phyloP scores from a whole-genome alignment of 2,329 filamentous ascomycete genomes.

The Metarhizium anisopliae region DNA sequence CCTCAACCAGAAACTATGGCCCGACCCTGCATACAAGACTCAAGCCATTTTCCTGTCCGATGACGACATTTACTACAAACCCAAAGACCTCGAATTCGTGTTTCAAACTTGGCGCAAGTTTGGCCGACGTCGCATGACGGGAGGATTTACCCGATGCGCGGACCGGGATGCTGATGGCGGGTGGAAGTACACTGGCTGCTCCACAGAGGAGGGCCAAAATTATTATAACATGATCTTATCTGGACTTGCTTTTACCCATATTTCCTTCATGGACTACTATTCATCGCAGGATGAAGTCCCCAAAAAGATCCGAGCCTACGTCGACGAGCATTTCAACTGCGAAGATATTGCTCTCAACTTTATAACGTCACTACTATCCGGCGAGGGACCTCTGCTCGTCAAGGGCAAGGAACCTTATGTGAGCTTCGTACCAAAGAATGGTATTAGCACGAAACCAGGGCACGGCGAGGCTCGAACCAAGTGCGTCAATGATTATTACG shows the following conservation, averaged over 20 bases:
- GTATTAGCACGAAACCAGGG: conserved; percentile 24
- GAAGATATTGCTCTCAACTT: conserved; percentile 32
- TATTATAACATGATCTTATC: conserved; percentile 28
- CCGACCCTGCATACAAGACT: conserved; percentile 26
- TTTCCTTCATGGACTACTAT: conserved; percentile 30
- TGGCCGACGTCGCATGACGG: conserved; percentile 23
- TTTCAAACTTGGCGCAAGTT: conserved; percentile 32
- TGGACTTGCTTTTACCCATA: conserved; percentile 27
- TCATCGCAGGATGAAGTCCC: conserved; percentile 23
- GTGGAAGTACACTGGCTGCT: conserved; percentile 25
- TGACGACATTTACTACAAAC: conserved; percentile 30
- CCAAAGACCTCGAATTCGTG: conserved; percentile 29
- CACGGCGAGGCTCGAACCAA: conserved; percentile 24
- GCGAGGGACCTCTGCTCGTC: conserved; percentile 25
- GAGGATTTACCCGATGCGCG: conserved; percentile 28
- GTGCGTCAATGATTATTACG: conserved; percentile 26
- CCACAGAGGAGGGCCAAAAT: conserved; percentile 13
- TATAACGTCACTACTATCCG: conserved; percentile 23
- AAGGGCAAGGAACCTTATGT: conserved; percentile 22
- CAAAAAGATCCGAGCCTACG: conserved; percentile 24
- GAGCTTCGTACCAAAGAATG: conserved; percentile 21
- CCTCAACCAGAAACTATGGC: conserved; percentile 28
- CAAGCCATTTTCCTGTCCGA: conserved; percentile 30
- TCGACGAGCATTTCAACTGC: conserved; percentile 30
- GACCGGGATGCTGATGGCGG: conserved; percentile 12